Percentiles rank a stretch among this genome's conserved stretches.
phyloP scores from a whole-genome alignment of 352 stramenopile genomes.

The Plasmopara muralis region DNA sequence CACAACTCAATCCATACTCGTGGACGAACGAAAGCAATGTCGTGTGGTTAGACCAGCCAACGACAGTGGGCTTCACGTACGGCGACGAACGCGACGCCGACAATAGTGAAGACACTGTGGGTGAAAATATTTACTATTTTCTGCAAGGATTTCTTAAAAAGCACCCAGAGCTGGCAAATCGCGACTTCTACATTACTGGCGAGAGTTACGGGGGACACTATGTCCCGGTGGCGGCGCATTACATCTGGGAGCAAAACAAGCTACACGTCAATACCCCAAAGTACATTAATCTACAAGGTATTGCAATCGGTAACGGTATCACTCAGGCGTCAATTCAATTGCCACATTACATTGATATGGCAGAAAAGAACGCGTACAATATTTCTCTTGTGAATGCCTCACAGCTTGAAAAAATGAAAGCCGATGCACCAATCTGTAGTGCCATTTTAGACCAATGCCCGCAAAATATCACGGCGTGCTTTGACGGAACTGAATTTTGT shows the following conservation, averaged over 20 bases:
- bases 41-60: conserved; percentile 46
- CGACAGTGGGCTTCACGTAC: conserved; percentile 31
- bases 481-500: neutral
- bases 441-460: neutral
- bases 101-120: conserved; percentile 32
- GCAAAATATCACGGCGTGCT: neutral
- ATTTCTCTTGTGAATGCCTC: neutral
- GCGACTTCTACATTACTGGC: conserved; percentile 44
- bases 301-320: conserved; percentile 31
- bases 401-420: neutral
- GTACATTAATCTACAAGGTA: conserved; percentile 38
- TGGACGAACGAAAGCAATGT: conserved; percentile 62
- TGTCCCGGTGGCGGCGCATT: conserved; percentile 31
- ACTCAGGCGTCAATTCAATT: neutral
- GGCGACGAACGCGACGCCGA: conserved; percentile 26
- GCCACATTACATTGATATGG: neutral
- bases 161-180: conserved; percentile 36
- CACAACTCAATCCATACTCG: conserved; percentile 45
- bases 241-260: conserved; percentile 34
- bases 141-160: conserved; percentile 41
- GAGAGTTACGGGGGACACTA: conserved; percentile 37
- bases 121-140: conserved; percentile 50
- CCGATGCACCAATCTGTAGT: neutral
- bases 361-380: neutral
- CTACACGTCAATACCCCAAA: conserved; percentile 1